Conservation (phyloP, 2,329 filamentous ascomycete genomes). For the Penicillium sp. region DNA sequence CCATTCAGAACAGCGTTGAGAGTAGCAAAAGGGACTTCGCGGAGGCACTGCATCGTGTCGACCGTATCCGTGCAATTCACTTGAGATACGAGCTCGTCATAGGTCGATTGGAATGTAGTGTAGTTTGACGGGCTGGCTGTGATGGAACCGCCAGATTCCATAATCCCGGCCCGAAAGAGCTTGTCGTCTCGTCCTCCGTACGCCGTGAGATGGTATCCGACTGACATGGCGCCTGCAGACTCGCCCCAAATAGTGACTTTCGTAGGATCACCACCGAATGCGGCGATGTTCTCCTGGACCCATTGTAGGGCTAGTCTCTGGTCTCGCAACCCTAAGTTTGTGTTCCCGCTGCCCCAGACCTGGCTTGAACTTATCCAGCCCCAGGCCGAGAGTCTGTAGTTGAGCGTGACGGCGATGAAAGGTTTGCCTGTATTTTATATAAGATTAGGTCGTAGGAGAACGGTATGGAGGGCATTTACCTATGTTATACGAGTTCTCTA, state of each 20-base stretch:
- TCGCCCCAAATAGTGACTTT: slow-evolving; percentile 56
- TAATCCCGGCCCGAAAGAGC: slow-evolving; percentile 55
- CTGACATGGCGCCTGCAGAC: slow-evolving; percentile 53
- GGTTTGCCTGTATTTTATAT: slow-evolving; percentile 39
- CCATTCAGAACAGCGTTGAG: slow-evolving; percentile 57
- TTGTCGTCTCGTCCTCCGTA: slow-evolving; percentile 56
- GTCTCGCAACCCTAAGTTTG: slow-evolving; percentile 57
- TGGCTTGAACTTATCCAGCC: slow-evolving; percentile 53
- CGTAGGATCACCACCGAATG: slow-evolving; percentile 35
- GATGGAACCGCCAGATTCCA: slow-evolving; percentile 55
- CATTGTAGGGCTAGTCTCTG: slow-evolving; percentile 40
- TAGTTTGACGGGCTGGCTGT: slow-evolving; percentile 41
- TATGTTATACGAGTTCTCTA: slow-evolving; percentile 54
- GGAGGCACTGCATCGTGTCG: slow-evolving; percentile 67
- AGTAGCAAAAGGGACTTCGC: slow-evolving; percentile 57
- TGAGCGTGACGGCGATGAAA: slow-evolving; percentile 55
- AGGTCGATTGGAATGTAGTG: slow-evolving; percentile 48
- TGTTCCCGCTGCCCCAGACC: slow-evolving; percentile 42
- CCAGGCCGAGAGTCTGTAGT: slow-evolving; percentile 54
- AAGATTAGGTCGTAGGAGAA: not conserved
- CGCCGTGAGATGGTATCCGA: slow-evolving; percentile 53
- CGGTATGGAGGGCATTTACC: slow-evolving; percentile 17
- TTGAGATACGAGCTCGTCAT: slow-evolving; percentile 59
- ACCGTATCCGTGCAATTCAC: slow-evolving; percentile 59
- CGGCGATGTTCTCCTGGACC: slow-evolving; percentile 38